Evolutionary conservation across 305 asterid genomes (phyloP).

Genomic region (Solanum aculeatissimum): DNA sequence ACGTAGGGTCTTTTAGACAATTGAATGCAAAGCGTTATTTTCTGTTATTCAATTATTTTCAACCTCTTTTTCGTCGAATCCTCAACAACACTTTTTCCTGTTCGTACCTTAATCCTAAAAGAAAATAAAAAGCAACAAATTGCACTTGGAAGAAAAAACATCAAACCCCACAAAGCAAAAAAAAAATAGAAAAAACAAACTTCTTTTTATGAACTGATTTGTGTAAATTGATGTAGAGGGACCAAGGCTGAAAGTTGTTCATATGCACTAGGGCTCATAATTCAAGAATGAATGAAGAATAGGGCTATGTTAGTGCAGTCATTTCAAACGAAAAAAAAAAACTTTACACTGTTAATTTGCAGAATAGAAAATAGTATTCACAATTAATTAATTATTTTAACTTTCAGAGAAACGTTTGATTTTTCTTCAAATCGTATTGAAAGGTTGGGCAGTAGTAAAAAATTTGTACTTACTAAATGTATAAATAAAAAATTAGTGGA

Average conservation of each 20-base stretch:
- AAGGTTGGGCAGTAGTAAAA: not conserved
- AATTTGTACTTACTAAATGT: not conserved
- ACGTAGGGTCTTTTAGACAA: not conserved
- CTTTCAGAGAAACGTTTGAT: not conserved
- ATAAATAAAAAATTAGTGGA: too few relatives aligned
- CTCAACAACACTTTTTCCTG: not conserved
- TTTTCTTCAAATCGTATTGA: not conserved
- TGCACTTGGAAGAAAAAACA: not conserved
- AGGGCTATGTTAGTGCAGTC: not conserved
- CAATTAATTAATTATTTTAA: not conserved
- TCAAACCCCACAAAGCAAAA: not conserved
- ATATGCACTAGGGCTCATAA: not conserved
- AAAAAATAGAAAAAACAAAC: not conserved
- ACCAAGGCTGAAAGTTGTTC: not conserved
- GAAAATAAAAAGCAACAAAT: not conserved
- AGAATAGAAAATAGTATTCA: not conserved
- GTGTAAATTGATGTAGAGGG: not conserved
- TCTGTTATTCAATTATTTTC: not conserved
- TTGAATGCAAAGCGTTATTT: not conserved
- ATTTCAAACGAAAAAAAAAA: not conserved
- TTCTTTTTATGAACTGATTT: not conserved
- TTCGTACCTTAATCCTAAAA: not conserved
- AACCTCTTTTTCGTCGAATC: not conserved
- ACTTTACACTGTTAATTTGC: not conserved
- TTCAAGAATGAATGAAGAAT: not conserved